A percentile compares a stretch with the other conserved stretches of the same genome.
phyloP scores from a whole-genome alignment of 805 yeast genomes.

The Candida gorgasii region DNA sequence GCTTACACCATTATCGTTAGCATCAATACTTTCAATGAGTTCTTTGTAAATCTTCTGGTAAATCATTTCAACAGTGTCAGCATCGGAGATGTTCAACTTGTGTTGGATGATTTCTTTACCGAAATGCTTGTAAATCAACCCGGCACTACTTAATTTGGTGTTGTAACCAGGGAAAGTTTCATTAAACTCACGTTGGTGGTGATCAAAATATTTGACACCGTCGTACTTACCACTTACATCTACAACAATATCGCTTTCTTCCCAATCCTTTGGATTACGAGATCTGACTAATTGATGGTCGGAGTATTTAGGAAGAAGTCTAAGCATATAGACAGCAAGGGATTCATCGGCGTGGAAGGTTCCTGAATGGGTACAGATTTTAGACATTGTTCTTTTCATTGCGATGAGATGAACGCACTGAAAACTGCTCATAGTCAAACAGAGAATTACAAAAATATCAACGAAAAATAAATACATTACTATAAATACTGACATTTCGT shows the following conservation, averaged over 20 bases:
- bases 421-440: too few species aligned
- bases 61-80: constrained; percentile 52
- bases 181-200: constrained; percentile 90
- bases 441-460: too few species aligned
- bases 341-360: constrained; percentile 97
- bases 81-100: constrained; percentile 31
- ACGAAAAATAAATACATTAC: constrained; percentile 1
- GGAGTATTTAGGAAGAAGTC: constrained; percentile 64
- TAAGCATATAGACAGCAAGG: constrained; percentile 85
- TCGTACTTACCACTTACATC: constrained; percentile 95
- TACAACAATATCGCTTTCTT: constrained; percentile 84
- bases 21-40: constrained; percentile 90
- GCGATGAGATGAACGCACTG: constrained; percentile 3
- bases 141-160: constrained; percentile 92
- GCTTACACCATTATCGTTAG: constrained; percentile 91
- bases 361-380: constrained; percentile 90
- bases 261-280: constrained; percentile 81
- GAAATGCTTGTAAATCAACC: constrained; percentile 84
- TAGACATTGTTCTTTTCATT: constrained; percentile 32
- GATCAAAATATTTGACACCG: constrained; percentile 84
- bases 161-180: constrained; percentile 65
- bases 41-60: constrained; percentile 80
- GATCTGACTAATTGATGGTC: constrained; percentile 77
- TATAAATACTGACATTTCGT: background rate
- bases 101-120: constrained; percentile 69